Base-by-base conservation (phyloP, 352 stramenopile species). In the Pythium periplocum region DNA sequence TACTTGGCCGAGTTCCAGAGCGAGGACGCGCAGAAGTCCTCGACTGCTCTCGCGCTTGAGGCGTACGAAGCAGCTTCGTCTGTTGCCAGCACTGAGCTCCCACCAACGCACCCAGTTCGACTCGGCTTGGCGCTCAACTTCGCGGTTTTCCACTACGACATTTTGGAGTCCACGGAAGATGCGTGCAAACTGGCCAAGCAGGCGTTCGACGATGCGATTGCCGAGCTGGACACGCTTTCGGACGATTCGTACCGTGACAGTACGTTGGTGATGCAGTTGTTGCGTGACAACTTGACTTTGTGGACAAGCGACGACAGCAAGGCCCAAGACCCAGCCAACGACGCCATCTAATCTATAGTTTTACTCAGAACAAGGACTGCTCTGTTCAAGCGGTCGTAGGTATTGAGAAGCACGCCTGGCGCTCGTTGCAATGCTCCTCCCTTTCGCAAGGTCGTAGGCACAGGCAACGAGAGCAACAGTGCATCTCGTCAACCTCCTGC, bases 131-230 rank as follows among this genome's bases (percentile, higher is more conserved):
- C 57, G 30, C 61, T 75, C 54, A 75, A 75, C 56, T 26, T 26
- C 17, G 17, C 17, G 17, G 62, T 74, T 6, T 71, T 74, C 46
- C 63, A 63, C 52, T 71, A 57, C 40, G 62, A 68, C 9, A 69
- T 68, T 30, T 10, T 69, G 5, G 52, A 65, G 9, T 42, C 48
- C 4, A 44, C 51, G n/a, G 41, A 60, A 4, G 32, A 43, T 5
- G 66, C 66, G 2, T 61, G 55, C 34, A 42, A 48, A 10, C 39
- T 75, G 41, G 66, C 59, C 39, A 66, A 59, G 52, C 42, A 57
- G n/a, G 61, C 66, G 7, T 74, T 74, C 40, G 66, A 74, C 48
- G 59, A 71, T 52, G 66, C 62, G 12, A 69, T 70, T 37, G 61
- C 57, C 0, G 50, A 58, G 26, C 45, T 74, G 35, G 59, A 74